Evolutionary conservation across 1,284 basidiomycete species (phyloP).

Genomic region (Limonomyces culmigenus): DNA sequence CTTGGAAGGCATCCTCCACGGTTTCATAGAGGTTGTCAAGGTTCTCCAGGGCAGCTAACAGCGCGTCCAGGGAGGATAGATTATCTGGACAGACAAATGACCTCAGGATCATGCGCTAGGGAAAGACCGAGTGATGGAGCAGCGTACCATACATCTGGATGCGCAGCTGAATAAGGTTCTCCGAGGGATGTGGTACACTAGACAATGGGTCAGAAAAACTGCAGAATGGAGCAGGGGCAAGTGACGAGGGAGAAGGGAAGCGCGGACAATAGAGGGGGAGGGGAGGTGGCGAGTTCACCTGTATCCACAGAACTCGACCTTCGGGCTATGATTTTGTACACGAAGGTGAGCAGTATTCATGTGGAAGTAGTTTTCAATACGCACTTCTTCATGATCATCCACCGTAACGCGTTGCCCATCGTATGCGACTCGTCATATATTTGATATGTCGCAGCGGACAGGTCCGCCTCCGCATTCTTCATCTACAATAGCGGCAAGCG

Average conservation of each 20-base stretch:
- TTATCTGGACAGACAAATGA: constrained; percentile 31
- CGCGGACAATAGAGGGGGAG: constrained; percentile 4
- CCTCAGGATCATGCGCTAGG: constrained; percentile 1
- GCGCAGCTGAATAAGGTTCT: constrained; percentile 88
- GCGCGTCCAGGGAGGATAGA: constrained; percentile 62
- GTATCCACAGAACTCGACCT: constrained; percentile 98
- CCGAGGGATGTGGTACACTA: constrained; percentile 90
- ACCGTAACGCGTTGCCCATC: constrained; percentile 84
- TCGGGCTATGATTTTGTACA: constrained; percentile 44
- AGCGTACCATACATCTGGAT: constrained; percentile 97
- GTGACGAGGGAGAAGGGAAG: constrained; percentile 4
- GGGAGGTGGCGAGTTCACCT: constrained; percentile 33
- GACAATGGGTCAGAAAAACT: constrained; percentile 2
- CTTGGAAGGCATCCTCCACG: constrained; percentile 47
- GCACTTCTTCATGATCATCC: constrained; percentile 99
- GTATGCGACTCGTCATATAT: constrained; percentile 92
- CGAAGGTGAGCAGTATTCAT: constrained; percentile 2
- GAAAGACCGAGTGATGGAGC: constrained; percentile 1
- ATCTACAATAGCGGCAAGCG: too few species aligned
- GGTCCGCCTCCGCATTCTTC: constrained; percentile 64
- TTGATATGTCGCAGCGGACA: constrained; percentile 85
- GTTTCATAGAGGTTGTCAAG: constrained; percentile 60
- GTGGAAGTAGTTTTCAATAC: constrained; percentile 13
- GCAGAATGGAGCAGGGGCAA: constrained; percentile 4
- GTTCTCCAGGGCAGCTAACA: constrained; percentile 57